Percentiles rank a stretch among this genome's conserved stretches.
phyloP scores from a whole-genome alignment of 805 yeast species.

The Candida pseudofarinosa region DNA sequence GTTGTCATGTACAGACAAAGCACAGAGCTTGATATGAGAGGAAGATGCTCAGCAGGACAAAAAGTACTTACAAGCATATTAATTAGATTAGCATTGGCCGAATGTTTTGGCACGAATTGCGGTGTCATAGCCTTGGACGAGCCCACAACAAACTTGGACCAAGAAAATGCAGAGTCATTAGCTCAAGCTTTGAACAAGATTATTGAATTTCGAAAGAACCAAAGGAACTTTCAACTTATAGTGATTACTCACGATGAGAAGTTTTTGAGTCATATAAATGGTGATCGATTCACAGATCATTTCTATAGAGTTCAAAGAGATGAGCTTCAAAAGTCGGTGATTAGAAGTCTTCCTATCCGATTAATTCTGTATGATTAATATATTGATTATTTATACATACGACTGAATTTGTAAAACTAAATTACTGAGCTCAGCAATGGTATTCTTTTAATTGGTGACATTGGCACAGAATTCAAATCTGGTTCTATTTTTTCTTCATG shows the following conservation, averaged over 20 bases:
- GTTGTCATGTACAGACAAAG: conserved; percentile 94
- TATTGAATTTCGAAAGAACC: conserved; percentile 68
- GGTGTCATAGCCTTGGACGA: conserved; percentile 96
- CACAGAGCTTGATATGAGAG: conserved; percentile 94
- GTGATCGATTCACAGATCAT: conserved; percentile 79
- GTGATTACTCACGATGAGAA: conserved; percentile 97
- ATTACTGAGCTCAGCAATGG: not conserved
- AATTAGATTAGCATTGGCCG: conserved; percentile 87
- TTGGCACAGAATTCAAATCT: not conserved
- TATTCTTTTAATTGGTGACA: not conserved
- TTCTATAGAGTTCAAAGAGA: conserved; percentile 80
- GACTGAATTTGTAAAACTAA: not conserved
- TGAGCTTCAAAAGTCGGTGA: conserved; percentile 74
- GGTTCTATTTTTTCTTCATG: not conserved
- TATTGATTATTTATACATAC: not conserved
- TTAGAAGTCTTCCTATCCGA: conserved; percentile 45
- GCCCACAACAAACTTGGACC: conserved; percentile 94
- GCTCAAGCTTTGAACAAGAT: conserved; percentile 76
- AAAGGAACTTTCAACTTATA: conserved; percentile 87
- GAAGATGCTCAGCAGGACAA: conserved; percentile 97
- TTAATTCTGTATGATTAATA: conserved; percentile 29
- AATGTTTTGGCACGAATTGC: conserved; percentile 91
- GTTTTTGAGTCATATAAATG: conserved; percentile 80
- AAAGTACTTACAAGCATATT: conserved; percentile 89
- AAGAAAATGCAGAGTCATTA: conserved; percentile 80